Evolutionary conservation across 129 eudicot genomes (phyloP).

Genomic region (Escallonia herrerae): DNA sequence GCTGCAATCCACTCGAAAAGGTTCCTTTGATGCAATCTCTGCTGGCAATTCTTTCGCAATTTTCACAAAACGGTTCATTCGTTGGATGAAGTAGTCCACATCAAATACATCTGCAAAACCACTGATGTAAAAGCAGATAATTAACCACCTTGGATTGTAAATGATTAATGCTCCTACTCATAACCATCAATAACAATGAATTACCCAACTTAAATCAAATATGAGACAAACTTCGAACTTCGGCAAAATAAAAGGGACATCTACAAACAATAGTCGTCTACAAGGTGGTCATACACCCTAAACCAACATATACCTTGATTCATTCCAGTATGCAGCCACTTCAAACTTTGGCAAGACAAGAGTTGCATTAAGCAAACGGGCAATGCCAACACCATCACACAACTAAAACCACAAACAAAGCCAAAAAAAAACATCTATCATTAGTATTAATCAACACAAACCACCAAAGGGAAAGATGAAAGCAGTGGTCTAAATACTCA

Average conservation of each 20-base stretch:
- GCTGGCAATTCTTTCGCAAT: slow-evolving; percentile 81
- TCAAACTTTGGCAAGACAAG: slow-evolving; percentile 95
- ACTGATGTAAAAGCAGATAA: slow-evolving; percentile 32
- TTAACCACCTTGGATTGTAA: background rate
- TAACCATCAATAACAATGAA: no score
- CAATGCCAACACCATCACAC: slow-evolving; percentile 97
- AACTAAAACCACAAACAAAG: slow-evolving; percentile 37
- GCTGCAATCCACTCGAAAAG: slow-evolving; percentile 82
- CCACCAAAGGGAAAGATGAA: background rate
- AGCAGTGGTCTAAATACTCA: slow-evolving; percentile 26
- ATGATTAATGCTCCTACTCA: no score
- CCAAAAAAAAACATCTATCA: background rate
- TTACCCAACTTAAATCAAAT: no score
- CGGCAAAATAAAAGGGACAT: no score
- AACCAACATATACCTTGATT: slow-evolving; percentile 55
- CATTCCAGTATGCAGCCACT: slow-evolving; percentile 98
- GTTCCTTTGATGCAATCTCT: slow-evolving; percentile 73
- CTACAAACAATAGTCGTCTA: no score
- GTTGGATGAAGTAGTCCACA: slow-evolving; percentile 83
- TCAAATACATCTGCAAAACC: slow-evolving; percentile 93
- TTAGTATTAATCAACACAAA: background rate
- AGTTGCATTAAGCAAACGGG: slow-evolving; percentile 88
- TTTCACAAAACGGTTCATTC: slow-evolving; percentile 60
- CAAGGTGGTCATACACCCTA: no score
- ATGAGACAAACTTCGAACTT: no score